Percentiles rank a stretch among this genome's conserved stretches.
phyloP scores from a whole-genome alignment of 768 basidiomycete genomes.

The Pleurotus tuoliensis region DNA sequence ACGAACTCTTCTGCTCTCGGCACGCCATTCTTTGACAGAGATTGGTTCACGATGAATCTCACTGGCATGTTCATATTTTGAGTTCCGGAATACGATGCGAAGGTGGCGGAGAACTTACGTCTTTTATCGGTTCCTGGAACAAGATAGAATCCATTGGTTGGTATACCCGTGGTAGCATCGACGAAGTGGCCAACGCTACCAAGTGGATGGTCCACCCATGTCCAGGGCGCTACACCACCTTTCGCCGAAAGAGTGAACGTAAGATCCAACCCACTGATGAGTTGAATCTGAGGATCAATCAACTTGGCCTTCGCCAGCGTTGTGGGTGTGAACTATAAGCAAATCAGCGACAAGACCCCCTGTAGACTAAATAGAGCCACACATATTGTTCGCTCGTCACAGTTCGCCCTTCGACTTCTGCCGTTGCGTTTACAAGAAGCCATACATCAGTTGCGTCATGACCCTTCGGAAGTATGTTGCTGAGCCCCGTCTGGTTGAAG shows the following conservation, averaged over 20 bases:
- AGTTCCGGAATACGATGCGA: too few species aligned
- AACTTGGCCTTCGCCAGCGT: conserved; percentile 43
- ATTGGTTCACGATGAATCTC: background rate
- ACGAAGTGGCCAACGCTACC: conserved; percentile 52
- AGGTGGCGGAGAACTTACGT: conserved; percentile 26
- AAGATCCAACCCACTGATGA: conserved; percentile 27
- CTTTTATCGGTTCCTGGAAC: conserved; percentile 51
- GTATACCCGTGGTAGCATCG: conserved; percentile 35
- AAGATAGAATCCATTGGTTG: conserved; percentile 52
- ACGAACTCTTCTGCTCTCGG: background rate
- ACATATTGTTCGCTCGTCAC: conserved; percentile 53
- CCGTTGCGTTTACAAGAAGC: conserved; percentile 47
- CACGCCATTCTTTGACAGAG: background rate
- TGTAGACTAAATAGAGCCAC: conserved; percentile 11
- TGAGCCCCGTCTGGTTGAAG: conserved; percentile 34
- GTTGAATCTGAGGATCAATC: conserved; percentile 43
- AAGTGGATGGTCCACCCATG: conserved; percentile 57
- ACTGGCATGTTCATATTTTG: background rate
- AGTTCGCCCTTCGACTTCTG: conserved; percentile 33
- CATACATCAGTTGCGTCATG: conserved; percentile 41
- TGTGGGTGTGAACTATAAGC: conserved; percentile 45
- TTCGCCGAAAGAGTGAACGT: conserved; percentile 50
- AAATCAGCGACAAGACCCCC: background rate
- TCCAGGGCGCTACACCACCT: conserved; percentile 53
- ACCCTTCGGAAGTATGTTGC: conserved; percentile 41